These are phyloP conservation scores for Venturia asperata DNA, from an alignment of 2,329 filamentous ascomycete genomes.

Conservation along the genomic window DNA sequence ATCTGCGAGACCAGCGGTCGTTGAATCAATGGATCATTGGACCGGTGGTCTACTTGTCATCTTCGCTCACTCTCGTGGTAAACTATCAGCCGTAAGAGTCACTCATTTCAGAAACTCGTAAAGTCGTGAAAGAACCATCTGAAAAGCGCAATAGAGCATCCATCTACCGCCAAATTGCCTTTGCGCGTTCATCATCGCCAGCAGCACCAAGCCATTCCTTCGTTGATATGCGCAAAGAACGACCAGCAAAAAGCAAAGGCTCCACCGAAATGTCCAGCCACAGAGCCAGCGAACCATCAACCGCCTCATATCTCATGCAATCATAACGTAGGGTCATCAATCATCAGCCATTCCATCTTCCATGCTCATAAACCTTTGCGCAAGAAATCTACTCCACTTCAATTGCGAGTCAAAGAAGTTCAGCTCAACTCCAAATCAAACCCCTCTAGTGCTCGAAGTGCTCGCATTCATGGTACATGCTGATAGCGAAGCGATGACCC, in stretches of 20 bases:
- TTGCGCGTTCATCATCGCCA: neutral
- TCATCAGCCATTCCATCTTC: too few relatives aligned
- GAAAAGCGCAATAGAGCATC: neutral
- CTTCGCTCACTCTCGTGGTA: too few relatives aligned
- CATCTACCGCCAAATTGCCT: neutral
- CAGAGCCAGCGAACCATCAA: neutral
- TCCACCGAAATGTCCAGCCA: neutral
- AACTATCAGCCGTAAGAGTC: too few relatives aligned
- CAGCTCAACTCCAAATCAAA: neutral
- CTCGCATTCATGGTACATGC: conserved; percentile 3
- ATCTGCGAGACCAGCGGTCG: too few relatives aligned
- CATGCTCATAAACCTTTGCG: neutral
- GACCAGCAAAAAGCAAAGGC: neutral
- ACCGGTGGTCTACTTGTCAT: too few relatives aligned
- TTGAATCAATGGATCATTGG: too few relatives aligned
- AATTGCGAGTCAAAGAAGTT: neutral
- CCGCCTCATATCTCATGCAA: neutral
- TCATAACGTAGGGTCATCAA: neutral
- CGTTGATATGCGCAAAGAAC: neutral
- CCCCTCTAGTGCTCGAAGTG: neutral
- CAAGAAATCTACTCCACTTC: neutral
- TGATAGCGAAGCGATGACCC: conserved; percentile 1
- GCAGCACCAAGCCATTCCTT: neutral
- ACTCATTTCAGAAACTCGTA: neutral
- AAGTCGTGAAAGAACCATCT: neutral